Base-by-base conservation (phyloP, 768 basidiomycete genomes). In the Boletus vermiculosoides region DNA sequence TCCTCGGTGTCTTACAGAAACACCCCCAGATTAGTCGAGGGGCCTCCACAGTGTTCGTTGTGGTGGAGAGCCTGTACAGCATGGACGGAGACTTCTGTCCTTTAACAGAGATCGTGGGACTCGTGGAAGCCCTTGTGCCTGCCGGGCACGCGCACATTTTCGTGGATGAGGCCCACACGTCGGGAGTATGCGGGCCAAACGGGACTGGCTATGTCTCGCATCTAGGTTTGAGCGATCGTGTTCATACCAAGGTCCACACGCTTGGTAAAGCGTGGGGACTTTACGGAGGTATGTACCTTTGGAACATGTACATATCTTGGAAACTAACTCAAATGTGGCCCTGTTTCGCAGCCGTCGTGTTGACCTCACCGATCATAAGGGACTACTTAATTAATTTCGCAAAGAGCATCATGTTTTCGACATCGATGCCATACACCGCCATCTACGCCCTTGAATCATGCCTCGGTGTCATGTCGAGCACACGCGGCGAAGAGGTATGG, bases 81-180 rank as follows among this genome's bases (percentile, higher is more conserved):
- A 85, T 85, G 83, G 83, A 85, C 42, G 84, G 84, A 6, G 80
- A 82, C 58, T 73, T 83, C 34, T 73, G 75, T 4, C 83, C 81
- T 3, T 64, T 86, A 11, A 56, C 52, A 2, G 74, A 74, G 40
- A 75, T 84, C 13, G 71, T 80, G 31, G 66, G 69, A 15, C 44
- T 76, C 1, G 57, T 80, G 23, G 72, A 82, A 25, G 53, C 64
- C 2, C 57, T 71, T 0, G 64, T 81, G 4, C 79, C 78, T 5
- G 48, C 53, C 6, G 73, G 71, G 7, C 72, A 70, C 45, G 73
- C 67, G 33, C 77, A 77, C 67, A 70, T 86, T 34, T 66, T 84
- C 7, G 72, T 84, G 8, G 84, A 85, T 57, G 84, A 83, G 65
- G 83, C 83, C 0, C 84, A 86, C 57, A 77, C 83, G 6, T 82